phyloP scores from a whole-genome alignment of 805 yeast genomes.

The Saccharomycopsis olivae region DNA sequence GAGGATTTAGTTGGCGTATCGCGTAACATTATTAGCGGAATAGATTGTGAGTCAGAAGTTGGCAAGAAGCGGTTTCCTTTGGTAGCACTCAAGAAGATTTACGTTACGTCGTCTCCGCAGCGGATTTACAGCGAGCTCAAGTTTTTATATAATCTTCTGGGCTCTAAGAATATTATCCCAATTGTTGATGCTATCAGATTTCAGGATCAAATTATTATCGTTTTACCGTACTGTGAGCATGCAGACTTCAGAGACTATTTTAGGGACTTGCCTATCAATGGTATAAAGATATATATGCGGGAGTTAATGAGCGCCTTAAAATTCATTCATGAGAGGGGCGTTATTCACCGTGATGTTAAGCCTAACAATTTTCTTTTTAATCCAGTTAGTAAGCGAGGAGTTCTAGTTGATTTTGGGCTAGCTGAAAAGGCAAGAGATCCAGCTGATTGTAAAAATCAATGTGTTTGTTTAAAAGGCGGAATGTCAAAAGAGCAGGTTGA shows the following conservation, averaged over 20 bases:
- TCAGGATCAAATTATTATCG: conserved; percentile 89
- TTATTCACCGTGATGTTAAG: conserved; percentile 89
- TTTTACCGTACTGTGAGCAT: conserved; percentile 83
- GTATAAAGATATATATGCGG: conserved; percentile 70
- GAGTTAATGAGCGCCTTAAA: conserved; percentile 70
- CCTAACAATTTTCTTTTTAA: conserved; percentile 64
- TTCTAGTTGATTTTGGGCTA: conserved; percentile 83
- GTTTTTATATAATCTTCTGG: conserved; percentile 56
- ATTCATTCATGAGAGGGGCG: conserved; percentile 57
- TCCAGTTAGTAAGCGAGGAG: conserved; percentile 58
- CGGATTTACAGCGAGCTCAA: conserved; percentile 84
- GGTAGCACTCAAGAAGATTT: conserved; percentile 88
- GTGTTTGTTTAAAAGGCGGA: conserved; percentile 47
- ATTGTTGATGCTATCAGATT: conserved; percentile 76
- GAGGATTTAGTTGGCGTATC: conserved; percentile 35
- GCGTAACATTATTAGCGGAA: conserved; percentile 39
- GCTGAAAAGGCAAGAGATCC: conserved; percentile 43
- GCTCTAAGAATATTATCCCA: conserved; percentile 74
- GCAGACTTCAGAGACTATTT: conserved; percentile 84
- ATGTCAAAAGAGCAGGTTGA: conserved; percentile 5
- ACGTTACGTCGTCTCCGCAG: conserved; percentile 90
- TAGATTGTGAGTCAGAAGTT: too few species aligned
- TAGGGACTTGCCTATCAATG: conserved; percentile 66
- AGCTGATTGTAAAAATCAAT: conserved; percentile 22
- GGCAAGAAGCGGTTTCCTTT: conserved; percentile 8